phyloP scores from a whole-genome alignment of 768 basidiomycete species.

The Mycena latifolia region DNA sequence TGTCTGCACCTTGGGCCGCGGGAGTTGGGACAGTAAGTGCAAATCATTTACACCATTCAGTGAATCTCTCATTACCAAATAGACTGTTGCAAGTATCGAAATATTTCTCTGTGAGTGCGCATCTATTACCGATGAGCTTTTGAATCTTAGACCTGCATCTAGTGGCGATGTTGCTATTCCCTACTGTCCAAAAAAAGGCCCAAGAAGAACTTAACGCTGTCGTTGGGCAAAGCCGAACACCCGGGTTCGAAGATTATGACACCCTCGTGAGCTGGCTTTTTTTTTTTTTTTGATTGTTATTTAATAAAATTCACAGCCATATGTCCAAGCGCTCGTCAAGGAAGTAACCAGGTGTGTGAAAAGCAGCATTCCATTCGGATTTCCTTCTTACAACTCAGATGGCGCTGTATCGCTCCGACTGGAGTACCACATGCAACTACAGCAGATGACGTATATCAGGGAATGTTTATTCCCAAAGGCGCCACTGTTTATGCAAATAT shows the following conservation, averaged over 20 bases:
- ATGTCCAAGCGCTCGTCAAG: conserved; percentile 16
- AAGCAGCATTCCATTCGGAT: too few relatives aligned
- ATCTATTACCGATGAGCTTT: not conserved
- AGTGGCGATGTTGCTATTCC: conserved; percentile 50
- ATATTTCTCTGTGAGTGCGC: not conserved
- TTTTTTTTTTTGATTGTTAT: conserved; percentile 5
- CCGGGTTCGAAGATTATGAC: conserved; percentile 46
- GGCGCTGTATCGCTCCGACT: conserved; percentile 43
- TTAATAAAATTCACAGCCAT: not conserved
- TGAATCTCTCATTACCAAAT: not conserved
- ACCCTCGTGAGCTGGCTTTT: conserved; percentile 33
- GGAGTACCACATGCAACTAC: conserved; percentile 50
- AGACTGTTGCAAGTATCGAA: conserved; percentile 15
- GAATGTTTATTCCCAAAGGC: conserved; percentile 53
- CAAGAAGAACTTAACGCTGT: conserved; percentile 52
- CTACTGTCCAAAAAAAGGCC: conserved; percentile 45
- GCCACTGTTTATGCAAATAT: conserved; percentile 31
- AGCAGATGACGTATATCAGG: conserved; percentile 52
- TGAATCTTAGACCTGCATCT: conserved; percentile 9
- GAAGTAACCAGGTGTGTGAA: conserved; percentile 14
- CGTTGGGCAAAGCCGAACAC: conserved; percentile 45
- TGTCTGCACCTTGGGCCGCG: conserved; percentile 46
- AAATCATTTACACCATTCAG: not conserved
- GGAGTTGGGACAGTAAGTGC: conserved; percentile 46
- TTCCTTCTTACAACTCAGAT: conserved; percentile 27